Conservation (phyloP, 1,284 basidiomycete species). For the Exobasidium cylindrosporum region DNA sequence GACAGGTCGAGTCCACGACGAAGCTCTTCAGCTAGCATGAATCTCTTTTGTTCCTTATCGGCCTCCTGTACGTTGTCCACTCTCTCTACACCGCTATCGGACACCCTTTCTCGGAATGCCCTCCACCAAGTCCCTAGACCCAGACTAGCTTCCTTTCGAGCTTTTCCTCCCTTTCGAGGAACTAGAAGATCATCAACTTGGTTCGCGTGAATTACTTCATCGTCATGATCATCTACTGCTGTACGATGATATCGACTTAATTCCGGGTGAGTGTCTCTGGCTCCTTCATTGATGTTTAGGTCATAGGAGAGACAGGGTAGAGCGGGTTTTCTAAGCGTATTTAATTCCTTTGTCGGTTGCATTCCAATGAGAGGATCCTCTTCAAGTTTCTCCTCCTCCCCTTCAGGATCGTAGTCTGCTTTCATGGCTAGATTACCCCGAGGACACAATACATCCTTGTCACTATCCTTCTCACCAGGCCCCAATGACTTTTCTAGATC, state of each 20-base stretch:
- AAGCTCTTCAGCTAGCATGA: neutral
- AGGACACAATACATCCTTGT: neutral
- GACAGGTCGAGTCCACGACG: neutral
- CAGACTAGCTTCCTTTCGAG: constrained; percentile 6
- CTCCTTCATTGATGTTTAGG: neutral
- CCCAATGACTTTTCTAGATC: no score
- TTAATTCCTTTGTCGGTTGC: neutral
- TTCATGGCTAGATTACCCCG: constrained; percentile 6
- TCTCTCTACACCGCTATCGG: neutral
- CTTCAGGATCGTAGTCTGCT: constrained; percentile 10
- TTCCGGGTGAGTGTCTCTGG: constrained; percentile 3
- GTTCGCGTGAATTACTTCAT: neutral
- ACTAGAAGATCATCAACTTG: neutral
- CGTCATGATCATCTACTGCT: neutral
- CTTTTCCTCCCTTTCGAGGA: constrained; percentile 10
- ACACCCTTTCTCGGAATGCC: constrained; percentile 1
- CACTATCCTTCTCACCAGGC: neutral
- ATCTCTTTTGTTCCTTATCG: neutral
- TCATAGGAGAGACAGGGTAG: neutral
- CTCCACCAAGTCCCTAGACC: constrained; percentile 9
- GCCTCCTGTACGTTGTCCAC: neutral
- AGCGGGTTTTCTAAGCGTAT: neutral
- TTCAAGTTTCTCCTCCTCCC: constrained; percentile 3
- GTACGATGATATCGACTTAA: constrained; percentile 4
- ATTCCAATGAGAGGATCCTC: neutral